phyloP scores from a whole-genome alignment of 2,329 filamentous ascomycete species.

The Rhynchosporium secalis region DNA sequence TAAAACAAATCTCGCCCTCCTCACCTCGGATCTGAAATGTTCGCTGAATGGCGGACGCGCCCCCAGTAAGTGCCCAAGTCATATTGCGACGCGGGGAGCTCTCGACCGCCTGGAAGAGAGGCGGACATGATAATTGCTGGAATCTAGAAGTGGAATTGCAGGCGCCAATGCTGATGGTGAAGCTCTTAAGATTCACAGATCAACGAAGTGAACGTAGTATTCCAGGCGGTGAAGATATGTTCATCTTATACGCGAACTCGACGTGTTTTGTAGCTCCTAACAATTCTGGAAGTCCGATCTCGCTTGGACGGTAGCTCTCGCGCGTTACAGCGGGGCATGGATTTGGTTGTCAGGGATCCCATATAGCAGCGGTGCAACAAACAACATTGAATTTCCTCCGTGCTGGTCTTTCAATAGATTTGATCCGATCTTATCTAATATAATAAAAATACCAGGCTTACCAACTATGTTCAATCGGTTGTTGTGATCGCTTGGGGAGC shows the following conservation, averaged over 20 bases:
- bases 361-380: no score
- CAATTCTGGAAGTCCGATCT: no score
- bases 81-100: constrained; percentile 88
- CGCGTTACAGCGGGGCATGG: no score
- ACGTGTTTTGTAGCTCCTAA: no score
- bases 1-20: constrained; percentile 40
- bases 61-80: constrained; percentile 94
- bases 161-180: not conserved
- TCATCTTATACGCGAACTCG: not conserved
- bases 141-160: not conserved
- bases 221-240: not conserved
- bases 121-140: constrained; percentile 55
- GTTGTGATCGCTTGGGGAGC: no score
- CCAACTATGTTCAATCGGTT: no score
- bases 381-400: no score
- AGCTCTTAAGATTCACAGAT: not conserved
- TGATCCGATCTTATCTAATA: no score
- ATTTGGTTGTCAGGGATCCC: no score
- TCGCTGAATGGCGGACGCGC: constrained; percentile 83
- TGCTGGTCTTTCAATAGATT: no score
- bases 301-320: no score
- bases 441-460: no score
- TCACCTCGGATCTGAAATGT: constrained; percentile 94
- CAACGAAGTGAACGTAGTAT: not conserved
- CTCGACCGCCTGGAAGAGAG: constrained; percentile 67